Conservation (phyloP, 768 basidiomycete species). For the Grammothele lineata region DNA sequence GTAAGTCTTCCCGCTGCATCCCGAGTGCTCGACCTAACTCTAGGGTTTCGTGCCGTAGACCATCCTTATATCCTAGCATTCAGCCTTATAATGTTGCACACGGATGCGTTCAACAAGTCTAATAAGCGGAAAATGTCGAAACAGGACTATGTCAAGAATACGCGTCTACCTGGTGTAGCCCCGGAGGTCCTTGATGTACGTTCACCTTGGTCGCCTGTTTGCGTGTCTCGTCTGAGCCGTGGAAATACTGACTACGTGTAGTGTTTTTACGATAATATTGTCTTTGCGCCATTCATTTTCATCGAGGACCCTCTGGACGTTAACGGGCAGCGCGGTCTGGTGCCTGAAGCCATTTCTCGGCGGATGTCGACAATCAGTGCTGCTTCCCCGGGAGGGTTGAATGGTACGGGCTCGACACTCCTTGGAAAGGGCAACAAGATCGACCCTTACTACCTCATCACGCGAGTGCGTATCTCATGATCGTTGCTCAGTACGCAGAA, state of each 20-base stretch:
- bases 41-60: conserved; percentile 49
- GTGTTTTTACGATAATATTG: conserved; percentile 96
- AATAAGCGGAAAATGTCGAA: conserved; percentile 99
- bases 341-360: conserved; percentile 38
- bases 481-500: too few species aligned
- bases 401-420: conserved; percentile 33
- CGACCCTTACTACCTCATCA: conserved; percentile 91
- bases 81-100: conserved; percentile 98
- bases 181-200: conserved; percentile 84
- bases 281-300: conserved; percentile 94
- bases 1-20: conserved; percentile 39
- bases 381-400: conserved; percentile 24
- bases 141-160: conserved; percentile 90
- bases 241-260: conserved; percentile 27
- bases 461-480: conserved; percentile 43
- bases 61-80: conserved; percentile 96
- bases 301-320: conserved; percentile 86
- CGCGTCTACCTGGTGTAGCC: conserved; percentile 77
- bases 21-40: too few species aligned
- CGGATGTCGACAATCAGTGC: conserved; percentile 36
- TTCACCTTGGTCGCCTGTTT: background rate
- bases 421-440: conserved; percentile 64
- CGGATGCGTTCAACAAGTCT: conserved; percentile 96
- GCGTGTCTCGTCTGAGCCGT: too few species aligned
- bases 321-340: conserved; percentile 49